A percentile compares a stretch with the other conserved stretches of the same genome.
Conservation (phyloP, 116 monocot species). For the Thalassia testudinum region DNA sequence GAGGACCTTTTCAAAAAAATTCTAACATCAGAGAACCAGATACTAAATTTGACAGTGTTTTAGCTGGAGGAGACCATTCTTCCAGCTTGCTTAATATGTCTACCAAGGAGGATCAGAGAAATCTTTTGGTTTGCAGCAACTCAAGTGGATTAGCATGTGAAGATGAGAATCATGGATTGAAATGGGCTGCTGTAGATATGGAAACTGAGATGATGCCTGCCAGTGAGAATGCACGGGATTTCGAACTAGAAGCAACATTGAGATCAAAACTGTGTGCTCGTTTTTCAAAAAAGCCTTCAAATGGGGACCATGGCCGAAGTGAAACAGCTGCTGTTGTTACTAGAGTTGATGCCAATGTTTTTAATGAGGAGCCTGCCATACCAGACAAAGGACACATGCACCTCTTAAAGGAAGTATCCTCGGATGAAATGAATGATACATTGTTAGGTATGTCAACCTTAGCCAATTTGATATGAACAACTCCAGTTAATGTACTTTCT, state of each 20-base stretch:
- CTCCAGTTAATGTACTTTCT: too few relatives aligned
- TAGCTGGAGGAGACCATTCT: slow-evolving; percentile 2
- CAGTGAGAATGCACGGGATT: slow-evolving; percentile 31
- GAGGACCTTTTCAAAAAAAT: neutral
- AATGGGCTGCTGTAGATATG: slow-evolving; percentile 5
- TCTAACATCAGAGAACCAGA: neutral
- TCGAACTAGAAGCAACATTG: slow-evolving; percentile 77
- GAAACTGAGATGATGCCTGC: slow-evolving; percentile 20
- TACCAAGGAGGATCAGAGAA: slow-evolving; percentile 1
- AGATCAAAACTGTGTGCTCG: slow-evolving; percentile 64
- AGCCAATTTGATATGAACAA: too few relatives aligned
- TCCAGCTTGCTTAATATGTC: slow-evolving; percentile 2
- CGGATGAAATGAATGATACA: too few relatives aligned
- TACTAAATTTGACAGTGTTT: slow-evolving; percentile 1
- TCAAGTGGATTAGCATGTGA: slow-evolving; percentile 5
- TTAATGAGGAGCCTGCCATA: neutral
- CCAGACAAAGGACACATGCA: slow-evolving; percentile 12
- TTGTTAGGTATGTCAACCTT: too few relatives aligned
- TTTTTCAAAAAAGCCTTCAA: slow-evolving; percentile 24
- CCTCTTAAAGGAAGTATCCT: neutral
- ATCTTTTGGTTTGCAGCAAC: neutral
- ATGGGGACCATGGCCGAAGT: slow-evolving; percentile 15
- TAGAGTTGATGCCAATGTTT: neutral
- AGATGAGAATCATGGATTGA: slow-evolving; percentile 9
- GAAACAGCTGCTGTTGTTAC: slow-evolving; percentile 9